Percentiles rank a stretch among this genome's conserved stretches.
Conservation (phyloP, 2,329 filamentous ascomycete genomes). For the Beauveria rudraprayagi region DNA sequence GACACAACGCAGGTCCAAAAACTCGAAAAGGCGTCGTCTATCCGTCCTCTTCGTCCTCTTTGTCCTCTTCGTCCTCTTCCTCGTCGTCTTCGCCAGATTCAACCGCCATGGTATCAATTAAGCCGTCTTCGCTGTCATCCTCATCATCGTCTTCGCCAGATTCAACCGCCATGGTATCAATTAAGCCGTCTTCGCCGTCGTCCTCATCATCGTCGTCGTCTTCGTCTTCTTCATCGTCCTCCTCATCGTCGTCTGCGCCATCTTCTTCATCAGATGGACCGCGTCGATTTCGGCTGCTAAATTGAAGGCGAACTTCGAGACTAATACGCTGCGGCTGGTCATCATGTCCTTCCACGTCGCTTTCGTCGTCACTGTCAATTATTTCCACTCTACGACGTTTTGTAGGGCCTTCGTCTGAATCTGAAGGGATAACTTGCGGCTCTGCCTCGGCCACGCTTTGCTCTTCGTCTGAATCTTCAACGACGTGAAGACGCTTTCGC, state of each 20-base stretch:
- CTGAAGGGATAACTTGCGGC: not conserved
- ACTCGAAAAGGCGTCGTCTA: not conserved
- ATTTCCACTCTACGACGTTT: not conserved
- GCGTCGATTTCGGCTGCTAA: not conserved
- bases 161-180: constrained; percentile 28
- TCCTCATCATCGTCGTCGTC: constrained; percentile 16
- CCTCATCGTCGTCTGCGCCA: constrained; percentile 14
- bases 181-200: constrained; percentile 19
- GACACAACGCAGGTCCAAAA: constrained; percentile 6
- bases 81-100: no score
- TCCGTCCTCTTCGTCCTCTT: constrained; percentile 8
- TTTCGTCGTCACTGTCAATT: not conserved
- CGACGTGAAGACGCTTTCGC: constrained; percentile 16
- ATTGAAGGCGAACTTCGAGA: constrained; percentile 18
- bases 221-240: constrained; percentile 13
- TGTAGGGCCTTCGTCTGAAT: constrained; percentile 1
- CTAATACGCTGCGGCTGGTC: constrained; percentile 15
- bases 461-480: constrained; percentile 17
- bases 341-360: constrained; percentile 13
- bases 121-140: constrained; percentile 1
- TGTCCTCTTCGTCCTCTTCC: no score
- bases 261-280: constrained; percentile 10
- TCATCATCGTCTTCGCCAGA: constrained; percentile 19
- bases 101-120: no score
- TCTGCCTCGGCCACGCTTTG: constrained; percentile 2